Percentiles rank a stretch among this genome's conserved stretches.
phyloP scores from a whole-genome alignment of 2,329 filamentous ascomycete species.

The Xylariaceae sp. region DNA sequence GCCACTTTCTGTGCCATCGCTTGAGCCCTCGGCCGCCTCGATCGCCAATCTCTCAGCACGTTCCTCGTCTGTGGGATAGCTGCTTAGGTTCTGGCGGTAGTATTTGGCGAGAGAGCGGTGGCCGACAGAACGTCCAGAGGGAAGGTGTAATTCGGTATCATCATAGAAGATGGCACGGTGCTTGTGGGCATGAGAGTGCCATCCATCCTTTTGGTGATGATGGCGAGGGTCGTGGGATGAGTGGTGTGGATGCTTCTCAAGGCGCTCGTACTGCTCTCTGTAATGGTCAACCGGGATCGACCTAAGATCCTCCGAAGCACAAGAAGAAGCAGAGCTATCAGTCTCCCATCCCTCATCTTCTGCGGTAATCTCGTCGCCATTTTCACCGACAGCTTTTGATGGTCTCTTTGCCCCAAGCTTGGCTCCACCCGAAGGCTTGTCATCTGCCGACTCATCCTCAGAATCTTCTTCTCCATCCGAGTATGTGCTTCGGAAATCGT shows the following conservation, averaged over 20 bases:
- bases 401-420: conserved; percentile 65
- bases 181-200: conserved; percentile 80
- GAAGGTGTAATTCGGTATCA: conserved; percentile 90
- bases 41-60: conserved; percentile 66
- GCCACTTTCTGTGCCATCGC: conserved; percentile 29
- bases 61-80: conserved; percentile 76
- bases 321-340: conserved; percentile 83
- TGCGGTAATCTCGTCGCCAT: conserved; percentile 55
- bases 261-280: conserved; percentile 68
- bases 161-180: conserved; percentile 81
- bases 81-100: conserved; percentile 88
- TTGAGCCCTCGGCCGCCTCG: conserved; percentile 37
- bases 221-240: conserved; percentile 67
- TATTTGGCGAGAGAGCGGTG: conserved; percentile 86
- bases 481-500: conserved; percentile 95
- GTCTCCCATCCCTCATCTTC: conserved; percentile 89
- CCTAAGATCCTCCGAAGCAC: conserved; percentile 80
- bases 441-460: conserved; percentile 50
- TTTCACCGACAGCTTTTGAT: conserved; percentile 48
- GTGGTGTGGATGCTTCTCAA: conserved; percentile 73
- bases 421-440: conserved; percentile 56
- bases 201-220: conserved; percentile 74
- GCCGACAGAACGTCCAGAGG: conserved; percentile 83
- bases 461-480: conserved; percentile 68
- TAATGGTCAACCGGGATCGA: conserved; percentile 74